phyloP scores from a whole-genome alignment of 192 early-diverging fungal genomes.

The Coemansia sp. region DNA sequence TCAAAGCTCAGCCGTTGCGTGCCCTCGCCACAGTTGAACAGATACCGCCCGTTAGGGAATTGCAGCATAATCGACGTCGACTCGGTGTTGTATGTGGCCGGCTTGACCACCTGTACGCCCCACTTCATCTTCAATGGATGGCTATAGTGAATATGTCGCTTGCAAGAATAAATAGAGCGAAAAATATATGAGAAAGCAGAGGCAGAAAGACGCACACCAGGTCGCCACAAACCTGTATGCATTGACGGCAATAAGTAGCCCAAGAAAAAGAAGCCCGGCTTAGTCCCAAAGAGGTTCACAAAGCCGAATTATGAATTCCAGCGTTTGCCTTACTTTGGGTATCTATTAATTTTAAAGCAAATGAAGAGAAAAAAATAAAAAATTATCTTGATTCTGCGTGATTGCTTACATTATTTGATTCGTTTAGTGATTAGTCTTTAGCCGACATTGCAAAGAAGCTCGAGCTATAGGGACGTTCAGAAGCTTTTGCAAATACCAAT shows the following conservation, averaged over 20 bases:
- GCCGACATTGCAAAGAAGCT: too few species aligned
- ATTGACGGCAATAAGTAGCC: not conserved
- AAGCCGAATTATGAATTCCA: too few species aligned
- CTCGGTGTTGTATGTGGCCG: constrained; percentile 54
- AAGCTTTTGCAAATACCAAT: too few species aligned
- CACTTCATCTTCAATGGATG: constrained; percentile 55
- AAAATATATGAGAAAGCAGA: not conserved
- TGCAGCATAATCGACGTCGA: constrained; percentile 70
- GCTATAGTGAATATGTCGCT: constrained; percentile 23
- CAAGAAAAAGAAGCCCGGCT: too few species aligned
- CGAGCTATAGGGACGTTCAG: too few species aligned
- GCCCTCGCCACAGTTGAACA: constrained; percentile 94
- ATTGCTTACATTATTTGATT: too few species aligned
- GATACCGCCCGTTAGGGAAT: constrained; percentile 72
- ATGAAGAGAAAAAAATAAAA: too few species aligned
- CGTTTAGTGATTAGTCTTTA: too few species aligned
- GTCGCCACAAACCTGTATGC: constrained; percentile 2
- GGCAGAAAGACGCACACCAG: constrained; percentile 5
- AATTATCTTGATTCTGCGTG: too few species aligned
- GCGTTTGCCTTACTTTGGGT: too few species aligned
- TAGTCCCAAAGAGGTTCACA: too few species aligned
- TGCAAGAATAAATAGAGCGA: not conserved
- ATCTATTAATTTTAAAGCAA: too few species aligned
- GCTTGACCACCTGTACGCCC: constrained; percentile 57
- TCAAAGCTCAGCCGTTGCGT: constrained; percentile 83